Percentiles rank a stretch among this genome's conserved stretches.
phyloP scores from a whole-genome alignment of 148 eudicot genomes.

The Nepenthes mirabilis region DNA sequence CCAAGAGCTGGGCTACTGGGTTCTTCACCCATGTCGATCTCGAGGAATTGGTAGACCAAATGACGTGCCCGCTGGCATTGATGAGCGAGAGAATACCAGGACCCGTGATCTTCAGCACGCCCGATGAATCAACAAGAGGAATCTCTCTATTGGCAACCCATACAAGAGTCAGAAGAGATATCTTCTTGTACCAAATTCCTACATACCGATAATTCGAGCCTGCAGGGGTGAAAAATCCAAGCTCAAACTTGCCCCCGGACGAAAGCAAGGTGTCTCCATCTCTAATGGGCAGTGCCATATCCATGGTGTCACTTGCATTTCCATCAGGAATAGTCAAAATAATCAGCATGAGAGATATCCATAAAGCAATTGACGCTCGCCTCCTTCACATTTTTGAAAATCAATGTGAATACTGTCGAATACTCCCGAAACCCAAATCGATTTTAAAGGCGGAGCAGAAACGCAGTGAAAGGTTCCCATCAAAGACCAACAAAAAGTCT shows the following conservation, averaged over 20 bases:
- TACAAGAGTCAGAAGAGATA: slow-evolving; percentile 10
- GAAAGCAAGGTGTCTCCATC: slow-evolving; percentile 11
- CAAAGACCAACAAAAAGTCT: no score
- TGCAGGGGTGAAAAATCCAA: slow-evolving; percentile 23
- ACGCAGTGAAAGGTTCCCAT: no score
- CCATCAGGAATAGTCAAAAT: no score
- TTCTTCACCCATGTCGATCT: neutral
- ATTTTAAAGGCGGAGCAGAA: no score
- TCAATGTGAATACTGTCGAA: no score
- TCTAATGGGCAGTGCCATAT: no score
- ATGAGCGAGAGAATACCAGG: slow-evolving; percentile 14
- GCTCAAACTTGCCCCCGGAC: slow-evolving; percentile 7
- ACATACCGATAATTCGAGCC: slow-evolving; percentile 13
- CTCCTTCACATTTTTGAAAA: no score
- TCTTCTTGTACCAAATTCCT: slow-evolving; percentile 33
- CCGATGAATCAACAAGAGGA: slow-evolving; percentile 16
- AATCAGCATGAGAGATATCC: no score
- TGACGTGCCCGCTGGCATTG: slow-evolving; percentile 2
- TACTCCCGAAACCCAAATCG: no score
- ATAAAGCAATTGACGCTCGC: no score
- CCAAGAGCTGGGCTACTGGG: slow-evolving; percentile 19
- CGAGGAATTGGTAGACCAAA: slow-evolving; percentile 18
- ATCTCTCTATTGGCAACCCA: slow-evolving; percentile 44
- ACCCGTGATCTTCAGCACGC: slow-evolving; percentile 8
- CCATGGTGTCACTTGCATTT: no score